Evolutionary conservation across 2,329 filamentous ascomycete species (phyloP), one percentile per base, ranked within the genome.

Genomic region (Ceratocystiopsis sp.): DNA sequence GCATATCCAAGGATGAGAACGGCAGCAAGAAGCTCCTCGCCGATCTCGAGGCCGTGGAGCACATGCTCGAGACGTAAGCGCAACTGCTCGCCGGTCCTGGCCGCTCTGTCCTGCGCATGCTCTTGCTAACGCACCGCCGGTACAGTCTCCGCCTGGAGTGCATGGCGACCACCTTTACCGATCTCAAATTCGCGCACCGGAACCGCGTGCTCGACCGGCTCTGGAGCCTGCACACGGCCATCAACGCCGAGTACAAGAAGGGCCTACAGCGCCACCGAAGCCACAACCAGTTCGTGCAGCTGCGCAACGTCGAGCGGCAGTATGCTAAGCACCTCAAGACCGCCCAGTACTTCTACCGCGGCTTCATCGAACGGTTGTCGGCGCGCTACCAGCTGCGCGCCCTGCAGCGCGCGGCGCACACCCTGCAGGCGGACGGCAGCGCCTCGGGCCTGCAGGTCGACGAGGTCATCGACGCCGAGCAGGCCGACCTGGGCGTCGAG

Each of bases 311-410:
- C 41, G 80, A 84, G 57, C 87, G 83, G 61, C 71, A 79, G 49
- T 96, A 93, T 59, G 67, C 80, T 45, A 74, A 76, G 51, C 96
- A 93, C 58, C 75, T 96, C 52, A 93, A 89, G 61, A 80, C 79
- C 39, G 82, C 85, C 50, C 84, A 91, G 60, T 76, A 77, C 53
- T 95, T 93, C 59, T 96, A 96, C 66, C 77, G 82, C 54, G 78
- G 77, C 50, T 91, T 84, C 54, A 80, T 95, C 43, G 78, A 89
- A 58, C 75, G 79, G 45, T 67, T 95, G 19, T 78, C 80, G 42
- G 68, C 66, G 21, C 67, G 69, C 41, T 79, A 75, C 54, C 65
- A 67, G 45, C 46, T 52, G 41, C 52, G 52, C 6, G 45, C 51
- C 21, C 60, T 75, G 34, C 62, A 63, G 46, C 62, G 65, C 17